These are phyloP conservation scores for Whalleya microplaca DNA, from an alignment of 2,329 filamentous ascomycete species.

Conservation along the genomic window DNA sequence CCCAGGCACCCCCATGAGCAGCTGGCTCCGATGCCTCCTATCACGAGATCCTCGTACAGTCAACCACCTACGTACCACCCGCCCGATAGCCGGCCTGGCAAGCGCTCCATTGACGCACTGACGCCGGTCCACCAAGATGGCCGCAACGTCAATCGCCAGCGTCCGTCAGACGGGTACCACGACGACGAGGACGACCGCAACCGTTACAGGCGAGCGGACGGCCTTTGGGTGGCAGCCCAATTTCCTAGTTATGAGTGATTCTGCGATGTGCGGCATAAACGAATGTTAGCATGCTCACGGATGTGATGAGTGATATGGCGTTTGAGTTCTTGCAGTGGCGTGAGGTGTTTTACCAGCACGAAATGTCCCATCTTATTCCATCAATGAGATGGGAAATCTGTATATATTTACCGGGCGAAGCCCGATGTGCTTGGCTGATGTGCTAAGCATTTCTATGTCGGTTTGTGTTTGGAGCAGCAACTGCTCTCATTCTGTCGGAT, in stretches of 20 bases:
- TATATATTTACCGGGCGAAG: conserved; percentile 16
- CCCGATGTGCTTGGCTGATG: background rate
- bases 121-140: conserved; percentile 29
- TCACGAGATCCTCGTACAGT: conserved; percentile 25
- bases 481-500: conserved; percentile 13
- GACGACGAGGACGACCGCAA: background rate
- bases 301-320: conserved; percentile 19
- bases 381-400: conserved; percentile 2
- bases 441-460: conserved; percentile 7
- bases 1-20: conserved; percentile 26
- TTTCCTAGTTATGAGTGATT: background rate
- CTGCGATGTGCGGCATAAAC: conserved; percentile 7
- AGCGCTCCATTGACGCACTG: conserved; percentile 32
- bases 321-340: conserved; percentile 13
- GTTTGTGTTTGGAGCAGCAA: conserved; percentile 5
- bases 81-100: conserved; percentile 27
- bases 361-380: too few species aligned
- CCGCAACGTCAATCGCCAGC: conserved; percentile 30
- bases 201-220: conserved; percentile 30
- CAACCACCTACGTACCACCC: conserved; percentile 25
- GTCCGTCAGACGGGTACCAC: conserved; percentile 26
- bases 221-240: conserved; percentile 12
- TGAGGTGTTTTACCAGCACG: conserved; percentile 16
- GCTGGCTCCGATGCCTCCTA: conserved; percentile 23
- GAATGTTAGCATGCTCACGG: conserved; percentile 21